A percentile compares a stretch with the other conserved stretches of the same genome.
Conservation (phyloP, 345 rosid species). For the Mallotus nudiflorus region DNA sequence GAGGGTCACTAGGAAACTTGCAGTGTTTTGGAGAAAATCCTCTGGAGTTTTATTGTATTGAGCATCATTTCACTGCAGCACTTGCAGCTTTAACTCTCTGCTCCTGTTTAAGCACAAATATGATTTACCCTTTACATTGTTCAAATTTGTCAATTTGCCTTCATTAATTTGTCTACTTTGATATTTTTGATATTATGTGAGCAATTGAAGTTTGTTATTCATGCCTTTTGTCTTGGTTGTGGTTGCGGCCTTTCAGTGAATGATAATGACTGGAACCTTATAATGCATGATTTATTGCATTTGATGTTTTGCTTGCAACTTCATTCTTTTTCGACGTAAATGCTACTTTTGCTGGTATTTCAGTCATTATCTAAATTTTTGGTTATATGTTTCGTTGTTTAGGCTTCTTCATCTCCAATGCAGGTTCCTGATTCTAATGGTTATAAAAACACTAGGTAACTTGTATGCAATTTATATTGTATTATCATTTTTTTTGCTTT, state of each 20-base stretch:
- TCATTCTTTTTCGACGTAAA: too few relatives aligned
- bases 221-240: not conserved
- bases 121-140: too few relatives aligned
- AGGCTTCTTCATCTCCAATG: slow-evolving; percentile 59
- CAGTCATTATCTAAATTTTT: slow-evolving; percentile 14
- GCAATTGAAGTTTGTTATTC: not conserved
- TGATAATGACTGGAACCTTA: not conserved
- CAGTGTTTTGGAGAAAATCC: too few relatives aligned
- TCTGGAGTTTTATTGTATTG: too few relatives aligned
- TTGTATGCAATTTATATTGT: not conserved
- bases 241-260: not conserved
- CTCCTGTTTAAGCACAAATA: too few relatives aligned
- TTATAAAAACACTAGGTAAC: slow-evolving; percentile 55
- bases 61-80: too few relatives aligned
- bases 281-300: not conserved
- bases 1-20: too few relatives aligned
- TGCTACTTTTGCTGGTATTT: not conserved
- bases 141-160: too few relatives aligned
- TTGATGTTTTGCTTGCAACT: slow-evolving; percentile 10
- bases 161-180: too few relatives aligned
- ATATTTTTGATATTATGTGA: too few relatives aligned
- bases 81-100: too few relatives aligned
- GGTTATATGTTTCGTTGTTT: slow-evolving; percentile 9
- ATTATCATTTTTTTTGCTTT: not conserved
- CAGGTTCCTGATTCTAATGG: slow-evolving; percentile 57